These are phyloP conservation scores for Vitis vinifera DNA, from an alignment of 164 flowering plant genomes.

Conservation along the genomic window ASM3070453v1 NC_081813.1:7352501-7353000, in stretches of 20 bases:
- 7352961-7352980: slow-evolving; percentile 66
- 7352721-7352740: slow-evolving; percentile 76
- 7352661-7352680: slow-evolving; percentile 52
- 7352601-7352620: slow-evolving; percentile 33
- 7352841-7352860: slow-evolving; percentile 56
- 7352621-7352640: slow-evolving; percentile 46
- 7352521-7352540: slow-evolving; percentile 61
- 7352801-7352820: slow-evolving; percentile 54
- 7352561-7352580: slow-evolving; percentile 22
- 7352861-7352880: slow-evolving; percentile 44
- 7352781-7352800: slow-evolving; percentile 51
- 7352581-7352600: slow-evolving; percentile 25
- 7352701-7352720: slow-evolving; percentile 75
- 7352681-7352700: slow-evolving; percentile 58
- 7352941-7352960: slow-evolving; percentile 79
- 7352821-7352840: slow-evolving; percentile 45
- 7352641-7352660: slow-evolving; percentile 24
- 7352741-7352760: slow-evolving; percentile 58
- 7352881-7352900: slow-evolving; percentile 57
- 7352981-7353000: slow-evolving; percentile 58
- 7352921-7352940: slow-evolving; percentile 49
- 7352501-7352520: slow-evolving; percentile 74
- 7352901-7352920: slow-evolving; percentile 67
- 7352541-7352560: slow-evolving; percentile 28
- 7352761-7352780: slow-evolving; percentile 61